Evolutionary conservation across 2,329 filamentous ascomycete species (phyloP), one percentile per base, ranked within the genome.

Genomic region (Beauveria bassiana): DNA sequence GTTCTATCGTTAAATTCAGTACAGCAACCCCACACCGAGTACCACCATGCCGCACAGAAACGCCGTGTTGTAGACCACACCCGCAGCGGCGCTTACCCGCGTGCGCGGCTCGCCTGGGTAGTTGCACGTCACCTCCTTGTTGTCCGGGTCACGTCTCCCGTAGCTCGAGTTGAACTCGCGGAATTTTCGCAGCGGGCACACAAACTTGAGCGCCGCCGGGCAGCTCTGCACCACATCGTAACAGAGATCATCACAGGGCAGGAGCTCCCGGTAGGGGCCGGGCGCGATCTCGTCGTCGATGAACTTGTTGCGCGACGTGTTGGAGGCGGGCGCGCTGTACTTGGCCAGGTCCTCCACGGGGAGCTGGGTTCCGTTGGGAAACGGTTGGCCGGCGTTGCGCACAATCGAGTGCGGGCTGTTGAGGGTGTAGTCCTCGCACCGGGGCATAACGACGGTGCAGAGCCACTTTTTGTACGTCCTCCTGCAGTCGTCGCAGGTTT

Each of bases 381-480:
- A 93, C 0, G 81, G 68, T 63, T 87, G 84, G 38, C 80, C 85
- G 59, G 91, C 82, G 69, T 93, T 95, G 51, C 95, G 88, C 22
- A 74, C 69, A 34, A 79, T 73, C 1, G 78, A 74, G 65, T 75
- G 75, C 1, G 73, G 59, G 16, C 79, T 77, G 1, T 72, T 68
- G 54, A 80, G 84, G 56, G 81, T 84, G 68, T 90, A 95, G 75
- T 97, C 93, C 69, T 91, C 88, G 77, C 95, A 99, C 34, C 93
- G 89, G 1, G 95, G 95, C 64, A 99, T 95, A 18, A 86, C 89
- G 31, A 98, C 92, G 26, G 91, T 89, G 77, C 95, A 99, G 22
- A 99, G 86, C 95, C 95, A 99, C 69, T 86, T 81, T 73, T 96
- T 97, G 81, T 99, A 99, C 9, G 91, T 91, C 1, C 72, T 70